Evolutionary conservation across 495 filamentous ascomycete genomes (phyloP).

Genomic region (Polyplosphaeria fusca): DNA sequence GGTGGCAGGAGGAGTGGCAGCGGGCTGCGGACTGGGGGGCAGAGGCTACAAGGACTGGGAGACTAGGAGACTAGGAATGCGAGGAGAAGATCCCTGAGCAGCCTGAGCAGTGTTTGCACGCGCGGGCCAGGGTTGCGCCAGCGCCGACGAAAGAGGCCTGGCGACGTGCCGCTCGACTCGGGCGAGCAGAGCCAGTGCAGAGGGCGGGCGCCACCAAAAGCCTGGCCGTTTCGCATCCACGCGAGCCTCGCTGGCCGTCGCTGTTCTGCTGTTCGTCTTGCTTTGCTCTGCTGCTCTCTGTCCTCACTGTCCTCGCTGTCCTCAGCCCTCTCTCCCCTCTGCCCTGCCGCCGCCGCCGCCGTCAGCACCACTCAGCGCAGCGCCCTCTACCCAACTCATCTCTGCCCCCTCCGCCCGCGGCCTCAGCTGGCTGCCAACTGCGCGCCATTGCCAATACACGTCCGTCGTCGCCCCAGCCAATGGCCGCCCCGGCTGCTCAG

Average conservation of each 20-base stretch:
- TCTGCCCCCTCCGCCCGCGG: neutral
- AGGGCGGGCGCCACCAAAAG: conserved; percentile 2
- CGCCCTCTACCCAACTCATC: neutral
- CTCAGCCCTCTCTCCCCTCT: conserved; percentile 4
- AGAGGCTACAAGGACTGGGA: too few species aligned
- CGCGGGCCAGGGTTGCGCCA: neutral
- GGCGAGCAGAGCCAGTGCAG: conserved; percentile 9
- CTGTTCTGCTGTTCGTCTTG: too few species aligned
- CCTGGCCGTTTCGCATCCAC: conserved; percentile 13
- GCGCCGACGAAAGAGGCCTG: neutral
- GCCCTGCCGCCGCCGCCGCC: neutral
- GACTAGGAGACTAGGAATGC: too few species aligned
- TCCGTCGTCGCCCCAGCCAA: neutral
- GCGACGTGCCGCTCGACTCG: neutral
- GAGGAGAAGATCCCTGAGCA: too few species aligned
- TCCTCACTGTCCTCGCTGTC: neutral
- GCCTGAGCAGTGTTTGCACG: conserved; percentile 3
- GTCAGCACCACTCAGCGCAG: conserved; percentile 17
- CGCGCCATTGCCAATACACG: neutral
- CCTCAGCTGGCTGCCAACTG: too few species aligned
- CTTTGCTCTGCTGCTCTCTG: neutral
- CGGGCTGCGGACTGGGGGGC: too few species aligned
- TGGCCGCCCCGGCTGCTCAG: neutral
- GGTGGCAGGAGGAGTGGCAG: neutral
- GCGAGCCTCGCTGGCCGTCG: too few species aligned